phyloP scores from a whole-genome alignment of 2,329 filamentous ascomycete genomes.

The Penicillium freii region DNA sequence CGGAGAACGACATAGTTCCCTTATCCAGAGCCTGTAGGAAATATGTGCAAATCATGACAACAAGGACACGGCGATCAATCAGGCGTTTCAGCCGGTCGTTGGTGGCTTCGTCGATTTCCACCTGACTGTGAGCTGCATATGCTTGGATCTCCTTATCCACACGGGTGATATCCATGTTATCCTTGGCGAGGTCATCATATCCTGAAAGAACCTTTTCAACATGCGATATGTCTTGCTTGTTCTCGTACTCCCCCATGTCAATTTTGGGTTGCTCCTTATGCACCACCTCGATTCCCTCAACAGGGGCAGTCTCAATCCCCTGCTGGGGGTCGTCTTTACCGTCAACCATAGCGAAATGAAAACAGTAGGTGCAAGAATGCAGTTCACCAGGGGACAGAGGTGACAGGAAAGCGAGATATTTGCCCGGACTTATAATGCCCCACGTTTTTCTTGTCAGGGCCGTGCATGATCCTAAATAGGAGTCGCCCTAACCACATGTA shows the following conservation, averaged over 20 bases:
- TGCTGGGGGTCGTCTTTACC: conserved; percentile 5
- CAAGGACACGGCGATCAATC: conserved; percentile 67
- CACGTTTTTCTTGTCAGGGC: background rate
- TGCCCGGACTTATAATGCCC: conserved; percentile 4
- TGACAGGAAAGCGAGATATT: background rate
- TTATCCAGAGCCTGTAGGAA: conserved; percentile 60
- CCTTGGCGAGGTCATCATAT: conserved; percentile 48
- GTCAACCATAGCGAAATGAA: conserved; percentile 6
- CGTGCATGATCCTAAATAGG: background rate
- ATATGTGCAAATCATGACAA: conserved; percentile 71
- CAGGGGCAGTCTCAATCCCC: conserved; percentile 14
- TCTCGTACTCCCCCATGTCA: conserved; percentile 18
- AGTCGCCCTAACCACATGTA: background rate
- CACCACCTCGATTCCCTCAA: background rate
- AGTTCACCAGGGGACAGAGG: background rate
- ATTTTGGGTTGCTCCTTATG: background rate
- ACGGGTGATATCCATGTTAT: conserved; percentile 56
- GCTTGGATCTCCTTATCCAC: conserved; percentile 70
- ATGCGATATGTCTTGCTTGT: conserved; percentile 40
- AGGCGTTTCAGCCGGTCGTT: conserved; percentile 60
- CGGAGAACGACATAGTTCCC: conserved; percentile 43
- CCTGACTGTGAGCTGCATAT: conserved; percentile 58
- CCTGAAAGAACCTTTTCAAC: conserved; percentile 52
- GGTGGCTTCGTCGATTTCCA: conserved; percentile 60
- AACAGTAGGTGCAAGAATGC: no score